These are phyloP conservation scores for Backusella sp. DNA, from an alignment of 192 early-diverging fungal species.

Conservation along the genomic window DNA sequence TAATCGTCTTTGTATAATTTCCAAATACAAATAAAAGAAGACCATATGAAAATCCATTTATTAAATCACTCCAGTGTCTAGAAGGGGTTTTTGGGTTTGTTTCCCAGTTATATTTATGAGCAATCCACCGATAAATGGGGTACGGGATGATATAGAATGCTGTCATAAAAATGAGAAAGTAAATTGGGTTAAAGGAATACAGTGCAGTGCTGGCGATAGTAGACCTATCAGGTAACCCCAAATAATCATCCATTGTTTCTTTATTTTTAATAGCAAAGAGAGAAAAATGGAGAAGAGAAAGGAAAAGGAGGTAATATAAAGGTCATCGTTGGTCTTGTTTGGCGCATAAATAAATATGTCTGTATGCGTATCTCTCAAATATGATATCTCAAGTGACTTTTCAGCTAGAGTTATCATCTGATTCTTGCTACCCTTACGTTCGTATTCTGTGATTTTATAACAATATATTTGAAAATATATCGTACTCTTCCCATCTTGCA, in stretches of 20 bases:
- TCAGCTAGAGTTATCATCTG: not conserved
- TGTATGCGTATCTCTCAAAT: not conserved
- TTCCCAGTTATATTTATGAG: constrained; percentile 67
- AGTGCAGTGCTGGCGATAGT: constrained; percentile 22
- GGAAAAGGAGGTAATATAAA: not conserved
- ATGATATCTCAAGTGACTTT: not conserved
- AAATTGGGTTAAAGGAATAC: constrained; percentile 47
- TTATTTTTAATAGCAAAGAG: not conserved
- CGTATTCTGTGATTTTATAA: not conserved
- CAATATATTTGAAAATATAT: too few relatives aligned
- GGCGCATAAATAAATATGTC: not conserved
- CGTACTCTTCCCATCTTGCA: too few relatives aligned
- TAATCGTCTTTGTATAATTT: constrained; percentile 48
- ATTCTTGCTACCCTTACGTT: not conserved
- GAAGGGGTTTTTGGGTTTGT: constrained; percentile 58
- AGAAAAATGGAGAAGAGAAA: not conserved
- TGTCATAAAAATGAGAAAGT: constrained; percentile 53
- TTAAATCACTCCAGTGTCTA: constrained; percentile 65
- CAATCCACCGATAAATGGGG: constrained; percentile 54
- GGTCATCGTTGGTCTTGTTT: not conserved
- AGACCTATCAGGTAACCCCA: constrained; percentile 8
- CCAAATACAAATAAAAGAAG: constrained; percentile 74
- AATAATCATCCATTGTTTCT: not conserved
- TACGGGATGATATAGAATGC: constrained; percentile 52
- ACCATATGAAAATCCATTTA: constrained; percentile 56